These are phyloP conservation scores for Colletotrichum chlorophyti DNA, from an alignment of 2,329 filamentous ascomycete species.

Conservation along the genomic window DNA sequence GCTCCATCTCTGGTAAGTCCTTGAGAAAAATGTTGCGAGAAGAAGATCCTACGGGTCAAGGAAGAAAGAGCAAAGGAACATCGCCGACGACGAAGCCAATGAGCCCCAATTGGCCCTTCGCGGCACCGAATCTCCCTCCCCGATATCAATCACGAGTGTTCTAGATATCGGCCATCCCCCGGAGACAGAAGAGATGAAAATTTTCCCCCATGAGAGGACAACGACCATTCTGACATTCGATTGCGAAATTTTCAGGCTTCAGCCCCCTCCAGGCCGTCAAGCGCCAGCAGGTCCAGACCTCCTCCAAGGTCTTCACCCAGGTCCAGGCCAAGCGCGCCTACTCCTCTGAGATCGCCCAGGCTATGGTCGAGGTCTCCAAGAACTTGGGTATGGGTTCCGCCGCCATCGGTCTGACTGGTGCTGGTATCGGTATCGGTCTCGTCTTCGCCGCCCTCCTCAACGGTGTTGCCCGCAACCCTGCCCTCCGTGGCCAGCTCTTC, in stretches of 20 bases:
- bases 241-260: slow-evolving; percentile 51
- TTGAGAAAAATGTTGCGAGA: slow-evolving; percentile 8
- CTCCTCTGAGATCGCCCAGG: slow-evolving; percentile 87
- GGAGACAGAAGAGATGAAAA: neutral
- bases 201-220: neutral
- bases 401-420: slow-evolving; percentile 90
- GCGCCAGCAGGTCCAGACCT: slow-evolving; percentile 73
- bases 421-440: slow-evolving; percentile 94
- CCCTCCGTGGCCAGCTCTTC: slow-evolving; percentile 94
- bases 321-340: slow-evolving; percentile 73
- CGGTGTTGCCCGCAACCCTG: slow-evolving; percentile 92
- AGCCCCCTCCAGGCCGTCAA: slow-evolving; percentile 77
- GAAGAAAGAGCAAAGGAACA: neutral
- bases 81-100: slow-evolving; percentile 9
- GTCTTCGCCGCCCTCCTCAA: slow-evolving; percentile 91
- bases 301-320: slow-evolving; percentile 68
- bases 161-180: slow-evolving; percentile 12
- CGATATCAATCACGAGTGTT: slow-evolving; percentile 3
- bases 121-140: slow-evolving; percentile 29
- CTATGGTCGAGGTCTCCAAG: slow-evolving; percentile 90
- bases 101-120: slow-evolving; percentile 39
- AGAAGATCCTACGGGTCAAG: neutral
- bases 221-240: slow-evolving; percentile 38
- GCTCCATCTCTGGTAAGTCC: slow-evolving; percentile 76
- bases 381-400: slow-evolving; percentile 89